A percentile compares a stretch with the other conserved stretches of the same genome.
These are phyloP conservation scores for Aspergillus ochraceus DNA, from an alignment of 2,329 filamentous ascomycete genomes.

Conservation along the genomic window DNA sequence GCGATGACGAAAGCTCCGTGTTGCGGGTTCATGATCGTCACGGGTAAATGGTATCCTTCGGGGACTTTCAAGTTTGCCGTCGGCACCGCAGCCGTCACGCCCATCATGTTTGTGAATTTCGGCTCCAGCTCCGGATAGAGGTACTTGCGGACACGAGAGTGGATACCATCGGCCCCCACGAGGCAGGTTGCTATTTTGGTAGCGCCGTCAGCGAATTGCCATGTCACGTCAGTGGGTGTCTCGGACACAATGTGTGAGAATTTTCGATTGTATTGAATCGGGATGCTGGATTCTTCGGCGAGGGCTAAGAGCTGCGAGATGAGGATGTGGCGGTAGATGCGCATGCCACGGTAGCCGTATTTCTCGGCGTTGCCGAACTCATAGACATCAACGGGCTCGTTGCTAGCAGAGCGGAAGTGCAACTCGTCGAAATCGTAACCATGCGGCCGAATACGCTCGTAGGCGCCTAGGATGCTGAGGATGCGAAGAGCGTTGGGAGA, in stretches of 20 bases:
- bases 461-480: conserved; percentile 53
- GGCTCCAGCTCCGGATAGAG: conserved; percentile 52
- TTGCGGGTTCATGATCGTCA: conserved; percentile 44
- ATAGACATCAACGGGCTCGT: conserved; percentile 37
- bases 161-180: conserved; percentile 61
- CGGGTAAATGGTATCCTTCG: conserved; percentile 42
- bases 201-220: conserved; percentile 51
- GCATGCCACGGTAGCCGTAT: conserved; percentile 56
- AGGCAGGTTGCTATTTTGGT: conserved; percentile 45
- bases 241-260: conserved; percentile 48
- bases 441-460: conserved; percentile 44
- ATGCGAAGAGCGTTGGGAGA: conserved; percentile 60
- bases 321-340: conserved; percentile 56
- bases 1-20: conserved; percentile 54
- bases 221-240: conserved; percentile 42
- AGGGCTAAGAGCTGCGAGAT: conserved; percentile 50
- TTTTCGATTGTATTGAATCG: conserved; percentile 50
- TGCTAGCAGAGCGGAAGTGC: conserved; percentile 45
- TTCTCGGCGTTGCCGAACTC: conserved; percentile 50
- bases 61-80: conserved; percentile 39
- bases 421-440: conserved; percentile 56
- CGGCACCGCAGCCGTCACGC: conserved; percentile 40
- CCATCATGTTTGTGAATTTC: conserved; percentile 52
- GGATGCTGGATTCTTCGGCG: conserved; percentile 37
- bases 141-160: conserved; percentile 55